Conservation (phyloP, 768 basidiomycete genomes). For the Tylopilus cervinicoccineus region DNA sequence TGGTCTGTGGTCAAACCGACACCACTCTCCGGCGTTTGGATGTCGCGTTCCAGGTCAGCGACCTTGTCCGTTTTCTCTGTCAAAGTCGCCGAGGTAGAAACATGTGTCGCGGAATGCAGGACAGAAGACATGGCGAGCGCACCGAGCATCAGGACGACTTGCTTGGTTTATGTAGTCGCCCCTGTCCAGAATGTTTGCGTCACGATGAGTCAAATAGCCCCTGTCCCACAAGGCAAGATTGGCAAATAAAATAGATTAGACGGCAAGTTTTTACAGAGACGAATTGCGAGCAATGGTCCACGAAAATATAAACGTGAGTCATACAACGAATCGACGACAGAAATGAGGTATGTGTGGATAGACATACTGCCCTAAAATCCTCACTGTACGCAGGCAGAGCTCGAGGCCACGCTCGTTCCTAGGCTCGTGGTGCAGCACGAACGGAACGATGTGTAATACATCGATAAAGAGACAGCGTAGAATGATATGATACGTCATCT, state of each 20-base stretch:
- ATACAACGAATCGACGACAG: conserved; percentile 4
- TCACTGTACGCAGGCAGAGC: conserved; percentile 28
- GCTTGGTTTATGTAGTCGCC: not conserved
- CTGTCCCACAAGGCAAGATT: no score
- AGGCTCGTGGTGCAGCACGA: conserved; percentile 48
- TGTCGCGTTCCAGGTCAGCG: conserved; percentile 24
- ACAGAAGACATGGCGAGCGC: conserved; percentile 14
- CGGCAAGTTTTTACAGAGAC: not conserved
- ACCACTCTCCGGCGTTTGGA: not conserved
- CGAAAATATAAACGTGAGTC: not conserved
- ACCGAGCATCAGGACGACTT: no score
- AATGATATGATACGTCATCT: conserved; percentile 31
- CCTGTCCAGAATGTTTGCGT: conserved; percentile 17
- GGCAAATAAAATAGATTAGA: no score
- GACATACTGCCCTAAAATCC: conserved; percentile 24
- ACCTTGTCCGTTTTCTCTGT: conserved; percentile 24
- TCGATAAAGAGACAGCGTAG: conserved; percentile 41
- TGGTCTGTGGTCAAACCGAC: conserved; percentile 53
- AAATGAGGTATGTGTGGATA: conserved; percentile 8
- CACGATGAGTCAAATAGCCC: conserved; percentile 9
- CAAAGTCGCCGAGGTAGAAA: conserved; percentile 3
- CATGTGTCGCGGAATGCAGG: conserved; percentile 14
- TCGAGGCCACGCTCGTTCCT: conserved; percentile 66
- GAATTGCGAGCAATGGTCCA: conserved; percentile 8
- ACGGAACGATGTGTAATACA: conserved; percentile 67